Evolutionary conservation across 2,329 filamentous ascomycete species (phyloP).

Genomic region (Cladosporium sphaerospermum): DNA sequence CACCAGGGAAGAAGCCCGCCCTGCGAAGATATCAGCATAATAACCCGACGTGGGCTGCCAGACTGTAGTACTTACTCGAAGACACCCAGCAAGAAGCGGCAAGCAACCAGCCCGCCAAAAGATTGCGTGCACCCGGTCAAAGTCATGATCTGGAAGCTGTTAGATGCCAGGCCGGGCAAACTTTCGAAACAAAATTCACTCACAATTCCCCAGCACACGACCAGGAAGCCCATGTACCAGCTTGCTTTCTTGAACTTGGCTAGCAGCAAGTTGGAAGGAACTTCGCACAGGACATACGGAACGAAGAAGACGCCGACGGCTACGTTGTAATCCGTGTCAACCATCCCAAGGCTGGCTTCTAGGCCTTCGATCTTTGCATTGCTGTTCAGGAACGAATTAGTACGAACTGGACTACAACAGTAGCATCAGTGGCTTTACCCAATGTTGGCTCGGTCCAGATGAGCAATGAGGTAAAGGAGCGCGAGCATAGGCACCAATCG

Average conservation of each 20-base stretch:
- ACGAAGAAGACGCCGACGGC: conserved; percentile 21
- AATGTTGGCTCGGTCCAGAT: conserved; percentile 40
- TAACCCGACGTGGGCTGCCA: background rate
- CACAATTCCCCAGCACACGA: conserved; percentile 27
- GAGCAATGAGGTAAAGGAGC: conserved; percentile 52
- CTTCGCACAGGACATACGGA: conserved; percentile 34
- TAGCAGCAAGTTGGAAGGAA: conserved; percentile 33
- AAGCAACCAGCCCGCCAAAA: conserved; percentile 24
- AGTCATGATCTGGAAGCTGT: conserved; percentile 18
- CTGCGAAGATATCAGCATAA: background rate
- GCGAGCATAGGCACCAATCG: conserved; percentile 55
- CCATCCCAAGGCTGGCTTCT: conserved; percentile 33
- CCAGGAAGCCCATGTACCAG: conserved; percentile 31
- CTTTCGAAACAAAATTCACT: background rate
- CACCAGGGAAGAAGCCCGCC: conserved; percentile 10
- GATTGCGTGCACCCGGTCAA: conserved; percentile 26
- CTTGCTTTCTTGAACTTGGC: conserved; percentile 41
- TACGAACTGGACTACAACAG: background rate
- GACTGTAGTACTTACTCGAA: background rate
- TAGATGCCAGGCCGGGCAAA: background rate
- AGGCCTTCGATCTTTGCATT: conserved; percentile 29
- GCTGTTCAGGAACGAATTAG: background rate
- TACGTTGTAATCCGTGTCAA: conserved; percentile 8
- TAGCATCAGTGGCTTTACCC: background rate
- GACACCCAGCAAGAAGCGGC: conserved; percentile 23